Percentiles rank a stretch among this genome's conserved stretches.
Evolutionary conservation across 805 yeast genomes (phyloP).

Genomic region (Dipodascopsis uninucleata): DNA sequence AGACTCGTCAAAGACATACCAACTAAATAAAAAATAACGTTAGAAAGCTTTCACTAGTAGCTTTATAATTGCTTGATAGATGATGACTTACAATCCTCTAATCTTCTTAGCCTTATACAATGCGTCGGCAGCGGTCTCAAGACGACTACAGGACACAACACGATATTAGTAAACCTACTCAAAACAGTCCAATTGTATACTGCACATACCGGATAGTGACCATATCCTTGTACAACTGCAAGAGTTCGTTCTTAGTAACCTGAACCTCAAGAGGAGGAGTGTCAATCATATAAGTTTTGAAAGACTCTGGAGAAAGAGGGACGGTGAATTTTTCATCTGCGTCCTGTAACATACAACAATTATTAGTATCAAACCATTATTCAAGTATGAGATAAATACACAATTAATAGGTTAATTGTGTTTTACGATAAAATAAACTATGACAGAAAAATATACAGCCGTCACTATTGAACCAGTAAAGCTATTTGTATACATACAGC

Average conservation of each 20-base stretch:
- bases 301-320: slow-evolving; percentile 69
- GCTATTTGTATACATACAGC: too few relatives aligned
- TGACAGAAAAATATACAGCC: too few relatives aligned
- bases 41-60: too few relatives aligned
- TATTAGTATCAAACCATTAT: too few relatives aligned
- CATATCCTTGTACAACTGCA: slow-evolving; percentile 97
- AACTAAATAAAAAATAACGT: too few relatives aligned
- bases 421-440: too few relatives aligned
- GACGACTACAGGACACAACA: slow-evolving; percentile 55
- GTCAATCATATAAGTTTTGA: slow-evolving; percentile 78
- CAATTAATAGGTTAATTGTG: too few relatives aligned
- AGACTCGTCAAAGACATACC: too few relatives aligned
- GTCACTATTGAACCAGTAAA: too few relatives aligned
- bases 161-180: not conserved
- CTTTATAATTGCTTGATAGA: not conserved
- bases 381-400: too few relatives aligned
- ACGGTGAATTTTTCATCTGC: slow-evolving; percentile 31
- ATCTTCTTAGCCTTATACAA: slow-evolving; percentile 97
- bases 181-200: not conserved
- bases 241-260: slow-evolving; percentile 73
- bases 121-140: slow-evolving; percentile 99
- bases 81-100: slow-evolving; percentile 71
- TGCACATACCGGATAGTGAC: slow-evolving; percentile 50
- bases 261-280: slow-evolving; percentile 61
- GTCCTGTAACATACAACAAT: too few relatives aligned